Evolutionary conservation across 768 basidiomycete genomes (phyloP), one percentile per base, ranked within the genome.

Genomic region (Fomitopsis pulvina): DNA sequence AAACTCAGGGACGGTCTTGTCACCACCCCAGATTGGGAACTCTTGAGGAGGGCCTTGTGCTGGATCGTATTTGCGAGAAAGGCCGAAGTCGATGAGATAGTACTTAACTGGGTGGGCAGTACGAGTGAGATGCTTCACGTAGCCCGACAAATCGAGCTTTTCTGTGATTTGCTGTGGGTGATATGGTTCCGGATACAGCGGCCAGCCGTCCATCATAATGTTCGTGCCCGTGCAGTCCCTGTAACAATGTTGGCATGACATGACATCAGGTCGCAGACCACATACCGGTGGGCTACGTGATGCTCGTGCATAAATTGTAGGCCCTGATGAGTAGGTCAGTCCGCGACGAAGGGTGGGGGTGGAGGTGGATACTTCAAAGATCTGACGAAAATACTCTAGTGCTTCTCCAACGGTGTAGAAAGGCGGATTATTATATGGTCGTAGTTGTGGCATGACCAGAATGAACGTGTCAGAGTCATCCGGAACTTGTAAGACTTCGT

Each of bases 361-460:
- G 16, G 38, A 69, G 12, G 63, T 50, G 27, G 63, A 7, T n/a
- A 66, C 71, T 56, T 70, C 65, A 21, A 72, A 62, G 7, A 67
- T 30, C 40, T 71, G 68, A 0, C 58, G 46, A 22, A 70, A 53
- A 41, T 61, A 71, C 2, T 66, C 65, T 0, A 71, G 34, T 0
- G 59, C 64, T 51, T 73, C 71, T 1, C 70, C 69, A 12, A 70
- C 45, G 0, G 66, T 68, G 10, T 60, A 54, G 39, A 70, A 69
- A 0, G 40, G 59, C 1, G 67, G 67, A 12, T 63, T 50, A 27
- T 63, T 32, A 46, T 56, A 63, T 1, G 24, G 50, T 0, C 62
- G 60, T 11, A 70, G 45, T 2, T 65, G 50, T 8, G 71, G 69
- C 55, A 69, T 65, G 5, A 71, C 58, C 0, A 63, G 43, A 60